A percentile compares a stretch with the other conserved stretches of the same genome.
These are phyloP conservation scores for Citeromyces siamensis DNA, from an alignment of 1,139 yeast species.

Conservation along the genomic window DNA sequence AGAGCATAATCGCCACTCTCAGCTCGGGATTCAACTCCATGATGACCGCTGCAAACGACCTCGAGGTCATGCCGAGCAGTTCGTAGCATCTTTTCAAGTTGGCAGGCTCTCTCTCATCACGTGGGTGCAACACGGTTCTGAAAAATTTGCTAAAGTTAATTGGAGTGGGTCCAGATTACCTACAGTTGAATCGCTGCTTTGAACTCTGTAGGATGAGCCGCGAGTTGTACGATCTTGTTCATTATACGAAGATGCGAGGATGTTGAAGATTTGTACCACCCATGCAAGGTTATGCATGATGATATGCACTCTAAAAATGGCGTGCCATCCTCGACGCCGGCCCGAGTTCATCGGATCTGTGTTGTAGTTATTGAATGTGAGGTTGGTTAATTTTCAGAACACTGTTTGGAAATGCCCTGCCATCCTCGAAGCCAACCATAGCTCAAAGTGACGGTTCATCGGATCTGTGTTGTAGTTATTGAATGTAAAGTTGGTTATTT, in stretches of 20 bases:
- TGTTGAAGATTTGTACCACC: no score
- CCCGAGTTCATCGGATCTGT: no score
- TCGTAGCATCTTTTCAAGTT: constrained; percentile 56
- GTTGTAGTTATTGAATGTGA: no score
- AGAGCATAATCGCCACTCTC: constrained; percentile 68
- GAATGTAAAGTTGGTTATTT: no score
- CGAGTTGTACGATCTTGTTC: constrained; percentile 57
- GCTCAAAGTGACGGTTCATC: no score
- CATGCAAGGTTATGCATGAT: no score
- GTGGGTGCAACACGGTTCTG: constrained; percentile 43
- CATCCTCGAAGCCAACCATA: no score
- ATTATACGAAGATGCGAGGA: constrained; percentile 23
- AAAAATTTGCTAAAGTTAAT: constrained; percentile 21
- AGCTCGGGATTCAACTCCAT: constrained; percentile 85
- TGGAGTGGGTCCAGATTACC: constrained; percentile 9
- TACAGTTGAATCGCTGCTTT: constrained; percentile 52
- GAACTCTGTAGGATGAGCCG: constrained; percentile 63
- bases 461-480: no score
- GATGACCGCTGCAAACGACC: constrained; percentile 90
- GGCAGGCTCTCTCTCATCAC: constrained; percentile 30
- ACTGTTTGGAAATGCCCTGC: no score
- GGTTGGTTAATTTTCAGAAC: no score
- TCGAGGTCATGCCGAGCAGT: constrained; percentile 57
- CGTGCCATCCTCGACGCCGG: no score
- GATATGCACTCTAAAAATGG: no score